phyloP scores from a whole-genome alignment of 768 basidiomycete species.

The Leucocoprinus birnbaumii region DNA sequence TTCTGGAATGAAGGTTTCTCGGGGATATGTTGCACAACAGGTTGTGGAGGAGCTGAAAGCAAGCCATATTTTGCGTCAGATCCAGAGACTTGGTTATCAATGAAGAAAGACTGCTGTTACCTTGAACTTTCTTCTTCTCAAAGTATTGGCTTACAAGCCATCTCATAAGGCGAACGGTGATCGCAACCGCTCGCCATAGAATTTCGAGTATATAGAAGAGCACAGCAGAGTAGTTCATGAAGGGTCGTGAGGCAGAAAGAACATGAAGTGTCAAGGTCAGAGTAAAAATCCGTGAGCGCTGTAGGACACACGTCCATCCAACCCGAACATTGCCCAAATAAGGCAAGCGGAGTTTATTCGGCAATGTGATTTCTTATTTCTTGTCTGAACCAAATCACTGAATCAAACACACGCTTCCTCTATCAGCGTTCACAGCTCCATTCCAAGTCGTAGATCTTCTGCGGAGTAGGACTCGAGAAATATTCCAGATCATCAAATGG shows the following conservation, averaged over 20 bases:
- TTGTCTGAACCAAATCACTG: too few relatives aligned
- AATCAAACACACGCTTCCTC: too few relatives aligned
- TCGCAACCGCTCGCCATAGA: conserved; percentile 2
- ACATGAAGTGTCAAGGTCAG: neutral
- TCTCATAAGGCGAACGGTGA: conserved; percentile 7
- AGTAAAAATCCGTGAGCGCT: neutral
- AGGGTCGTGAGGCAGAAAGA: neutral
- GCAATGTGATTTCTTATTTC: too few relatives aligned
- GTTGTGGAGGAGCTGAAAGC: neutral
- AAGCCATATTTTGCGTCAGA: too few relatives aligned
- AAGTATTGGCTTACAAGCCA: conserved; percentile 10
- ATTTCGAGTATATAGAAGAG: conserved; percentile 1
- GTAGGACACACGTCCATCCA: neutral
- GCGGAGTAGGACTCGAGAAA: too few relatives aligned
- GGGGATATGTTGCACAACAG: neutral
- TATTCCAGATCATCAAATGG: too few relatives aligned
- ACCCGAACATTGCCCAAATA: conserved; percentile 9
- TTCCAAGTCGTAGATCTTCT: too few relatives aligned
- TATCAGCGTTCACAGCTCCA: too few relatives aligned
- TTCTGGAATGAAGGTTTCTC: conserved; percentile 9
- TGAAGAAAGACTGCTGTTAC: neutral
- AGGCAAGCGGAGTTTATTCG: conserved; percentile 1
- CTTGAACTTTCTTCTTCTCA: conserved; percentile 3
- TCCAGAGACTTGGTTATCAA: neutral
- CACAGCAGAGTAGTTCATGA: conserved; percentile 11